Conservation (phyloP, 106 monocot species). For the Ottelia alismoides region DNA sequence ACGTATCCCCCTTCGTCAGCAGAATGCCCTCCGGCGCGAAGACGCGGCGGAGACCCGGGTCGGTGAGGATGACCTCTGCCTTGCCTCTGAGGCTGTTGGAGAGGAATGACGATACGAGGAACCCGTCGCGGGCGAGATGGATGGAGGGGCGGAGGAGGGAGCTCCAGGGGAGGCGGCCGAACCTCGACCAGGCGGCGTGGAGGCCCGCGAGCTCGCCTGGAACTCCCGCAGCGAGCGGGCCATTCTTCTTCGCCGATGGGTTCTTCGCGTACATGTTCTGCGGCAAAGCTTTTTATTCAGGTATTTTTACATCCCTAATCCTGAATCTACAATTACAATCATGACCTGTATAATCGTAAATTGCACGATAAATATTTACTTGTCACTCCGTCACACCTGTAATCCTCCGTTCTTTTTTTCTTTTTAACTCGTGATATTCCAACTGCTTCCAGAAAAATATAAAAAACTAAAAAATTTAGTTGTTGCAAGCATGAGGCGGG, state of each 20-base stretch:
- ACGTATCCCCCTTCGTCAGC: conserved; percentile 30
- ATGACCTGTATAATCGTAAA: no score
- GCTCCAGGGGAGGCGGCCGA: conserved; percentile 67
- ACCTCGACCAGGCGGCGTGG: conserved; percentile 40
- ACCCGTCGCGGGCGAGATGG: conserved; percentile 61
- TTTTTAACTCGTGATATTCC: no score
- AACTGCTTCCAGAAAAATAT: no score
- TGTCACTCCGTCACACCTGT: no score
- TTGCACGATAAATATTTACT: no score
- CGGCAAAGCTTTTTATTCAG: no score
- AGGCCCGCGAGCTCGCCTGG: conserved; percentile 65
- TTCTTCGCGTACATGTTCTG: conserved; percentile 79
- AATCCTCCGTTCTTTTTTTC: no score
- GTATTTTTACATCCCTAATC: no score
- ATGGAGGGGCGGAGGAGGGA: conserved; percentile 64
- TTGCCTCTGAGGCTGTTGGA: conserved; percentile 8
- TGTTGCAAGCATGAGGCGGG: no score
- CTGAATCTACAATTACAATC: no score
- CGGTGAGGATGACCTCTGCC: conserved; percentile 27
- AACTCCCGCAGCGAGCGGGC: conserved; percentile 61
- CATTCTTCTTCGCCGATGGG: conserved; percentile 32
- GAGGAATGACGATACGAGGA: conserved; percentile 35
- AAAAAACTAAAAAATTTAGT: no score
- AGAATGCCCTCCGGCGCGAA: conserved; percentile 46
- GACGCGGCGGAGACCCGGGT: conserved; percentile 53